Evolutionary conservation across 208 protist genomes (phyloP).

Genomic region (Crithidia bombi): DNA sequence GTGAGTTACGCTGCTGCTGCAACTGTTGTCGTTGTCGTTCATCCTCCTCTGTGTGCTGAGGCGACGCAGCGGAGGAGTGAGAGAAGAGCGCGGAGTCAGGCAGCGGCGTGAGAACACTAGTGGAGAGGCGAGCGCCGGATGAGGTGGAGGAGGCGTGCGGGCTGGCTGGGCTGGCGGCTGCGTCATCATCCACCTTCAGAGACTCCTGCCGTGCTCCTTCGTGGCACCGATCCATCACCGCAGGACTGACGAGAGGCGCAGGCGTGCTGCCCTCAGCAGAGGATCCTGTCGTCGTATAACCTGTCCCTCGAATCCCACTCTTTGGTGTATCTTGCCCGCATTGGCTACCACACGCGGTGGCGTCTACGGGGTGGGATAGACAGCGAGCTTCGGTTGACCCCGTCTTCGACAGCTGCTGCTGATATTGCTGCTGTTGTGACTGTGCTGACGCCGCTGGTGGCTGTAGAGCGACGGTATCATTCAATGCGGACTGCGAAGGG

Average conservation of each 20-base stretch:
- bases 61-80: background rate
- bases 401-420: no score
- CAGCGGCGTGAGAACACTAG: constrained; percentile 4
- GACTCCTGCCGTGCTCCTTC: no score
- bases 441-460: background rate
- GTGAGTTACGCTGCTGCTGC: background rate
- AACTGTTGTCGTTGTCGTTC: background rate
- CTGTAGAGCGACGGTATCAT: background rate
- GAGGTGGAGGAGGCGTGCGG: background rate
- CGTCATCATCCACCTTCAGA: no score
- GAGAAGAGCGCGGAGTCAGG: background rate
- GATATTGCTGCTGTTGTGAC: background rate
- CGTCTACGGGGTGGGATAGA: no score
- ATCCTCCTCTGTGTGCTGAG: background rate
- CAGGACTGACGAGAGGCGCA: no score
- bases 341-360: no score
- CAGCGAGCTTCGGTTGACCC: no score
- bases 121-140: background rate
- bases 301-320: no score
- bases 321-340: no score
- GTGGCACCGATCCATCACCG: no score
- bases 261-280: no score
- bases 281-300: no score
- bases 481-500: background rate
- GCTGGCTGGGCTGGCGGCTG: background rate